Base-by-base conservation (phyloP, 2,329 filamentous ascomycete species). In the Phaeophleospora eucalypticola region DNA sequence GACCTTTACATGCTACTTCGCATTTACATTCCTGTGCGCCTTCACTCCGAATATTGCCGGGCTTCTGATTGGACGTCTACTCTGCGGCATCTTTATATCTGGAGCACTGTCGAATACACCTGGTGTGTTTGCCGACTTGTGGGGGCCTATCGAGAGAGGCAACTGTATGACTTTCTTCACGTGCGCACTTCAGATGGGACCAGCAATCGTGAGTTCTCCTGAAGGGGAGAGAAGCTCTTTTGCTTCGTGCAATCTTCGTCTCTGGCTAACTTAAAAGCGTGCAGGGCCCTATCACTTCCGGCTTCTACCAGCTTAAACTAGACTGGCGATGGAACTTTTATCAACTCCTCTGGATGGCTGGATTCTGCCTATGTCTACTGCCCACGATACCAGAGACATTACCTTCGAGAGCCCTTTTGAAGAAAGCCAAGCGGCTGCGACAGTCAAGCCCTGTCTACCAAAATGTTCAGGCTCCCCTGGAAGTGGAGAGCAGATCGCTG, bases 381-480 rank as follows among this genome's bases (percentile, higher is more conserved):
- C 39, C 81, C 43, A 77, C 77, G 0, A 75, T 83, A 6, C 80
- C 80, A 1, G 80, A 83, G 57, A 83, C 80, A 0, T 73, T 75
- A 29, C 70, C 70, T 0, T 72, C 70, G 0, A 72, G 67, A 3
- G 68, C 83, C 3, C 66, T 84, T 18, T 61, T 70, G 1, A 69
- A 74, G 51, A 81, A 81, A 54, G 80, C 80, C 1, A 64, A 64
- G 37, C 70, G 79, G 3, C 72, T 83, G 19, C 36, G 45, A 4
- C 27, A 35, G 20, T 33, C 47, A 2, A 36, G 39, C 15, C 44
- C 47, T 3, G 76, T 74, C 0, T 79, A 74, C 46, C 74, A 80
- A 52, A 54, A 74, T 19, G 69, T 79, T 8, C 71, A 71, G 40
- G 73, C 77, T 0, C 69, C 71, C 9, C 66, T 69, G 3, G 78